These are phyloP conservation scores for Mycena leptocephala DNA, from an alignment of 768 basidiomycete species.

Conservation along the genomic window DNA sequence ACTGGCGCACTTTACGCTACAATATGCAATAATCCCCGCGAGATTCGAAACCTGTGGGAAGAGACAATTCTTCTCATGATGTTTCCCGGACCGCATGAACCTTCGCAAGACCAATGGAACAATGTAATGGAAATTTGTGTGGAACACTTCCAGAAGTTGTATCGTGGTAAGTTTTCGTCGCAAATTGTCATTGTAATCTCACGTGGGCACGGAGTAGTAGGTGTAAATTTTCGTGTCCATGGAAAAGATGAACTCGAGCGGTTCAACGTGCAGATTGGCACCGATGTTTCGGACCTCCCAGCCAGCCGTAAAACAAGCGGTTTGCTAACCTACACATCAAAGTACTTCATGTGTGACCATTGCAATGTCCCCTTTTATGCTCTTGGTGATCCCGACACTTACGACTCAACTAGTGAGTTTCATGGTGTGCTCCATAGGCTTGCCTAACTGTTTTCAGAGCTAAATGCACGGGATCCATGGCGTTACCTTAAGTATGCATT, in stretches of 20 bases:
- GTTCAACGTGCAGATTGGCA: conserved; percentile 20
- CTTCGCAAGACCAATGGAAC: conserved; percentile 33
- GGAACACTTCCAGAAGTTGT: too few relatives aligned
- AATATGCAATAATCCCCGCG: conserved; percentile 40
- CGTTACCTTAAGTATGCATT: conserved; percentile 39
- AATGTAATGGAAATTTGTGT: too few relatives aligned
- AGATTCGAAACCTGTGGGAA: conserved; percentile 35
- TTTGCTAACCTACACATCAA: conserved; percentile 16
- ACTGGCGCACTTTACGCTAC: conserved; percentile 44
- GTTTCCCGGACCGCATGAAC: conserved; percentile 43
- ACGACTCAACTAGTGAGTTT: conserved; percentile 23
- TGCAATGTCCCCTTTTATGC: conserved; percentile 16
- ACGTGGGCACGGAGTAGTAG: too few relatives aligned
- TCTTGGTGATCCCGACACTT: conserved; percentile 20
- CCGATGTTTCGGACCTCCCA: conserved; percentile 38
- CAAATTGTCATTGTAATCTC: too few relatives aligned
- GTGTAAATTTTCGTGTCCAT: conserved; percentile 9
- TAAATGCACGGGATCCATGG: conserved; percentile 25
- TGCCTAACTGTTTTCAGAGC: background rate
- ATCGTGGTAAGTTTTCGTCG: too few relatives aligned
- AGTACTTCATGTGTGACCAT: conserved; percentile 35
- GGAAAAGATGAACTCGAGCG: background rate
- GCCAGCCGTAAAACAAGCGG: conserved; percentile 39
- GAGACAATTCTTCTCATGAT: conserved; percentile 41
- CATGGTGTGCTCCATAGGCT: background rate